Conservation (phyloP, 1,284 basidiomycete genomes). For the Sporisorium graminicola region DNA sequence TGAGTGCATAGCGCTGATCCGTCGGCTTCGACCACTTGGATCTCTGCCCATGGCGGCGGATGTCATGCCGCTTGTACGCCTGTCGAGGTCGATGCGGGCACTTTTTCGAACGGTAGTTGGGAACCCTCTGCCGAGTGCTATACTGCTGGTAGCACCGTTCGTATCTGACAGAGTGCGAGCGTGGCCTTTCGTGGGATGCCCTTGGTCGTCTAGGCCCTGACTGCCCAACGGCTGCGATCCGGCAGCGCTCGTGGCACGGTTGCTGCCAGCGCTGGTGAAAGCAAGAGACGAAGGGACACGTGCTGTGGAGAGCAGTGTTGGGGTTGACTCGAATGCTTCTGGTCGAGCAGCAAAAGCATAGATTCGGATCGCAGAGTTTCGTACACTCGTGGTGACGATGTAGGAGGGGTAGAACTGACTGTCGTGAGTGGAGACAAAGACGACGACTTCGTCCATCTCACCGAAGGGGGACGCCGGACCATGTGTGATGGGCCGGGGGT, state of each 20-base stretch:
- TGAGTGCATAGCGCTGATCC: conserved; percentile 51
- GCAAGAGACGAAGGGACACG: conserved; percentile 22
- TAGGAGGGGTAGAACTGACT: conserved; percentile 12
- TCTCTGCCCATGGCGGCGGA: conserved; percentile 43
- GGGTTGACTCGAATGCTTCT: conserved; percentile 33
- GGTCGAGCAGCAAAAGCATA: conserved; percentile 45
- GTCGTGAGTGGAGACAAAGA: conserved; percentile 32
- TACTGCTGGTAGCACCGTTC: conserved; percentile 16
- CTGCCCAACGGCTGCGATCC: background rate
- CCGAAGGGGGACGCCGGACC: conserved; percentile 46
- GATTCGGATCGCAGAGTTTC: conserved; percentile 40
- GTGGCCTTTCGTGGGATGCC: background rate
- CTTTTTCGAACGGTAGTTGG: conserved; percentile 34
- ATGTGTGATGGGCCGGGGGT: conserved; percentile 38
- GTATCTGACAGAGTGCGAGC: conserved; percentile 11
- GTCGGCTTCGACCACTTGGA: conserved; percentile 46
- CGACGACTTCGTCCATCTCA: conserved; percentile 48
- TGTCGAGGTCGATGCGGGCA: conserved; percentile 37
- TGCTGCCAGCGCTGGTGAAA: conserved; percentile 1
- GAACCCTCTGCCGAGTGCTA: conserved; percentile 32
- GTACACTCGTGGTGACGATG: conserved; percentile 42
- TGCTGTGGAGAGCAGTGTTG: conserved; percentile 30
- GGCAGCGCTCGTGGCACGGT: background rate
- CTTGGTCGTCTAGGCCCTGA: conserved; percentile 10
- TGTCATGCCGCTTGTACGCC: conserved; percentile 35